A percentile compares a stretch with the other conserved stretches of the same genome.
Conservation (phyloP, 2,329 filamentous ascomycete species). For the Fusarium coffeatum region DNA sequence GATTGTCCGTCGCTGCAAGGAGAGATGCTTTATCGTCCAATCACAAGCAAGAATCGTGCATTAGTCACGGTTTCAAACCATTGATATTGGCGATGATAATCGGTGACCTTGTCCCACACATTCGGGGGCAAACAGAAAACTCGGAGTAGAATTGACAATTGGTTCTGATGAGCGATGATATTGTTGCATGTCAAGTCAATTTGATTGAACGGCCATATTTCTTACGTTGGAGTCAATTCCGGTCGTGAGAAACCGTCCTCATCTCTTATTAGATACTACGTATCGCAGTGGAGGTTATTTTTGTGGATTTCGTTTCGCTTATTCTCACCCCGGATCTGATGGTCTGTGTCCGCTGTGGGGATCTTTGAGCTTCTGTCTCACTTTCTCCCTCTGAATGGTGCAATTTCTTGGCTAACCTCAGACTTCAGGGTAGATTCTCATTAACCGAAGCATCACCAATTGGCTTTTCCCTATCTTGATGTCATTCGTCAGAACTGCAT, state of each 20-base stretch:
- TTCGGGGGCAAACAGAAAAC: neutral
- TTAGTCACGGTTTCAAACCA: constrained; percentile 15
- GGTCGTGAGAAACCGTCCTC: too few species aligned
- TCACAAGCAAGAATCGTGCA: neutral
- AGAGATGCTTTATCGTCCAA: constrained; percentile 10
- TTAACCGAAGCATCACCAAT: neutral
- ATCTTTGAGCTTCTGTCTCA: constrained; percentile 1
- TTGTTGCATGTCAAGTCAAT: neutral
- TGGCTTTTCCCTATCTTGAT: neutral
- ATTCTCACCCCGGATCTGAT: constrained; percentile 29
- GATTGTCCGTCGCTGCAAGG: neutral
- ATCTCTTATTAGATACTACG: neutral
- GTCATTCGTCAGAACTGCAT: neutral
- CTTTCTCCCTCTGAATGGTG: constrained; percentile 22
- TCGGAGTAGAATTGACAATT: neutral
- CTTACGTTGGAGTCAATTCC: neutral
- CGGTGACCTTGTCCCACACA: neutral
- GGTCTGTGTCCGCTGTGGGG: constrained; percentile 35
- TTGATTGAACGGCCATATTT: neutral
- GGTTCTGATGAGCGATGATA: neutral
- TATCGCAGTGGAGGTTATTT: constrained; percentile 20
- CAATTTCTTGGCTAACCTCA: neutral
- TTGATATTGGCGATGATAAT: constrained; percentile 7
- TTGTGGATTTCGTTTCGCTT: constrained; percentile 41
- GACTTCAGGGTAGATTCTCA: constrained; percentile 4